Conservation (phyloP, 805 yeast genomes). For the Kodamaea laetipori region DNA sequence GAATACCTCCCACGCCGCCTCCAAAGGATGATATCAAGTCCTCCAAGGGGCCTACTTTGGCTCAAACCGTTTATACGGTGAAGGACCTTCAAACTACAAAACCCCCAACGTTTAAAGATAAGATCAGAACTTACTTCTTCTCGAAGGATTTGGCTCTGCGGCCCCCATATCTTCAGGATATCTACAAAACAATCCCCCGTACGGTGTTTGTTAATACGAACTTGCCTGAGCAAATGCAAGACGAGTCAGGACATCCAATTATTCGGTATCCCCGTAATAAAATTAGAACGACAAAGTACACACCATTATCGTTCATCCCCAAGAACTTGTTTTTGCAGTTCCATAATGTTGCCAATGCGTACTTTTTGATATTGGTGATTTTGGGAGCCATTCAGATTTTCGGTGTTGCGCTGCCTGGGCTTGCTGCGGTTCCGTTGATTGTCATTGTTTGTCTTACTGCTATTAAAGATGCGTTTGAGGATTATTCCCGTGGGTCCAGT, state of each 20-base stretch:
- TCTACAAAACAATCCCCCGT: slow-evolving; percentile 44
- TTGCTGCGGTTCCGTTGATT: slow-evolving; percentile 79
- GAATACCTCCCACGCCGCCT: slow-evolving; percentile 1
- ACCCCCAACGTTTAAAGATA: slow-evolving; percentile 18
- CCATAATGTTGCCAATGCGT: slow-evolving; percentile 60
- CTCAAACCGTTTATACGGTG: slow-evolving; percentile 7
- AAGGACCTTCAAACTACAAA: slow-evolving; percentile 15
- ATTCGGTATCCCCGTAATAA: slow-evolving; percentile 53
- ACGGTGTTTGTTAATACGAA: slow-evolving; percentile 51
- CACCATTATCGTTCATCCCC: slow-evolving; percentile 59
- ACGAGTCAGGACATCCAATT: slow-evolving; percentile 33
- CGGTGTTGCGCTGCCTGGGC: slow-evolving; percentile 72
- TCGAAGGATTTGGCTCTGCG: slow-evolving; percentile 25
- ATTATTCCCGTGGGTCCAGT: slow-evolving; percentile 61
- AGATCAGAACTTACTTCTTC: slow-evolving; percentile 16
- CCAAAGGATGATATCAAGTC: neutral
- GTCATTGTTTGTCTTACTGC: slow-evolving; percentile 78
- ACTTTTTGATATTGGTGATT: slow-evolving; percentile 56
- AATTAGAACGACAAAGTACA: slow-evolving; percentile 63
- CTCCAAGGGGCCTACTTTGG: neutral
- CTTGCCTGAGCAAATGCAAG: slow-evolving; percentile 44
- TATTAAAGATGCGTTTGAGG: slow-evolving; percentile 76
- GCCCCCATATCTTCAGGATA: slow-evolving; percentile 38
- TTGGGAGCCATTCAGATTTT: slow-evolving; percentile 55
- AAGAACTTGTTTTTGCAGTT: slow-evolving; percentile 57